Base-by-base conservation (phyloP, 129 eudicot species). In the Centrapalus pauciflorus region DNA sequence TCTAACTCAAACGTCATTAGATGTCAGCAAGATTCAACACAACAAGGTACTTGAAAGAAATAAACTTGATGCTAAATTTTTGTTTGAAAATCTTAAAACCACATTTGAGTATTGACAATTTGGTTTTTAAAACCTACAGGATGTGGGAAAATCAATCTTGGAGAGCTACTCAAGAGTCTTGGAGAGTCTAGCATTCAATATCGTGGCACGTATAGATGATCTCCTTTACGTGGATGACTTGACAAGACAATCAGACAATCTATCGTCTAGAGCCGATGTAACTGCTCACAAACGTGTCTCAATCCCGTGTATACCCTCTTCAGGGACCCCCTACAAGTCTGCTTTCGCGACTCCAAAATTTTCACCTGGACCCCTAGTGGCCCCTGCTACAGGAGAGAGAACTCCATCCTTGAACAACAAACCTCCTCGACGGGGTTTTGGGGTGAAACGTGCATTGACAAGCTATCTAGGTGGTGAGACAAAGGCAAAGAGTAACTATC, bases 101-200 rank as follows among this genome's bases (percentile, higher is more conserved):
- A 4, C 2, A 16, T 21, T 16, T 8, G 32, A 35, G 25, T 41
- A 5, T 16, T 64, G 20, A 62, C 24, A 12, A 48, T 38, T 43
- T 27, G 23, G 29, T 43, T 1, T 52, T 51, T 32, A 50, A 9
- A 43, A 58, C 10, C 10, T 74, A 20, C 75, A 92, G 98, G 97
- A 90, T 66, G 84, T 90, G 26, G 97, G 97, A 23, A 90, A 90
- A 79, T 87, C 95, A 40, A 84, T 90, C 19, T 41, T 90, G 54
- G 97, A 90, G 83, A 82, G 93, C 87, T 90, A 90, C 84, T 90
- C 97, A 7, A 84, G 97, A 45, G 97, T 90, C 55, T 63, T 90
- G 69, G 95, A 90, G 75, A 90, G 95, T 71, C 67, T 90, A 58
- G 92, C 95, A 1, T 87, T 77, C 58, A 90, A 80, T 63, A 87